Base-by-base conservation (phyloP, 2,329 filamentous ascomycete species). In the Malbranchea cinnamomea region DNA sequence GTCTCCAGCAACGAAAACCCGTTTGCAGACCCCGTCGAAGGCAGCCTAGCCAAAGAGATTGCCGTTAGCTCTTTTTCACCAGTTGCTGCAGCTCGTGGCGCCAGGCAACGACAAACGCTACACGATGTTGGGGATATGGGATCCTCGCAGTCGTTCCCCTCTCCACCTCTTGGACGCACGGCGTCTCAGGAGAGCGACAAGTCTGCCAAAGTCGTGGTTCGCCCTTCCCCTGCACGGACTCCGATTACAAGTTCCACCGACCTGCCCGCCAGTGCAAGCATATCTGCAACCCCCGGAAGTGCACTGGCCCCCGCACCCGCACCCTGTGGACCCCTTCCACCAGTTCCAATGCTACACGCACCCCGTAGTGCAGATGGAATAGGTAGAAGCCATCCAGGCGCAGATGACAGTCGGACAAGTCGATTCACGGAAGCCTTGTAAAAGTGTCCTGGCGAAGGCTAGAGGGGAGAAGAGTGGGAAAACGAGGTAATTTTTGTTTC, bases 351-450 rank as follows among this genome's bases (percentile, higher is more conserved):
- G 4, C 35, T 41, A n/a, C 41, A 43, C 9, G 42, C 45, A 14
- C 11, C 33, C 2, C 41, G 44, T 29, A 46, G 44, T 25, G 45
- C 51, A 14, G 58, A 62, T 40, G 43, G 41, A n/a, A 37, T 62
- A 14, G 58, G 58, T 15, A 54, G 58, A 31, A 59, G 53, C 31
- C 46, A 55, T 32, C 45, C 53, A 4, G 54, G 54, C 32, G 49
- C 49, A 25, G 57, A 61, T 37, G 56, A 56, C n/a, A 62, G 58
- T 40, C 52, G 56, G 19, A 47, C 55, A 19, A 62, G 58, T 41
- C 53, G 57, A 25, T 62, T 62, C 37, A 56, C 54, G 11, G 58
- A 49, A 30, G 44, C 43, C 16, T 37, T 49, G 28, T 47, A 22
- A 39, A n/a, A 53, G 38, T n/a, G n/a, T n/a, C n/a, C n/a, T n/a